phyloP scores from a whole-genome alignment of 352 stramenopile genomes.

The Phytophthora kernoviae region DNA sequence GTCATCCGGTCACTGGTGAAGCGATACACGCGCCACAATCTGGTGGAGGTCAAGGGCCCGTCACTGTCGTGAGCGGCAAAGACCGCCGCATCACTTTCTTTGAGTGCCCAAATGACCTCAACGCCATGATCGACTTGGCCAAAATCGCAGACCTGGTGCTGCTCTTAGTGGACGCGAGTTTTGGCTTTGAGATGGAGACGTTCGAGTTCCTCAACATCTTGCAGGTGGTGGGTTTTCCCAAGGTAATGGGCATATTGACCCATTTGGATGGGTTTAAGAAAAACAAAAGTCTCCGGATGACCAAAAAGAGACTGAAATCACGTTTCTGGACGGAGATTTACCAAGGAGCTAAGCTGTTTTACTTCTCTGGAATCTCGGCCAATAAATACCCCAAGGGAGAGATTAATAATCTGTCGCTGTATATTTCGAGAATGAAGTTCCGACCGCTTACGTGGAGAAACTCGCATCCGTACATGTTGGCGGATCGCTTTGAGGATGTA shows the following conservation, averaged over 20 bases:
- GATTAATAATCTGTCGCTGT: constrained; percentile 97
- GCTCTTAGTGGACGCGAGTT: constrained; percentile 99
- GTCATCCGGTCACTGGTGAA: constrained; percentile 99
- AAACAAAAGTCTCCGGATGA: constrained; percentile 97
- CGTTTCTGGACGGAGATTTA: constrained; percentile 99
- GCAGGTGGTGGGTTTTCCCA: constrained; percentile 91
- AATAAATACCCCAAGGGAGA: constrained; percentile 99
- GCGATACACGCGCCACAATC: constrained; percentile 98
- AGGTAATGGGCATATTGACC: constrained; percentile 99
- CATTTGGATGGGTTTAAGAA: constrained; percentile 99
- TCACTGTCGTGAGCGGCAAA: constrained; percentile 99
- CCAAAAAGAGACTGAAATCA: constrained; percentile 98
- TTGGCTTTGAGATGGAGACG: constrained; percentile 99
- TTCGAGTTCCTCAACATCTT: constrained; percentile 99
- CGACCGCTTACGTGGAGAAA: constrained; percentile 98
- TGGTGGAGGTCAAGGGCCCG: constrained; percentile 96
- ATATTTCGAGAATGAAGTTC: constrained; percentile 98
- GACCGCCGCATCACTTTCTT: constrained; percentile 98
- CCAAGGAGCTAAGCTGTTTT: constrained; percentile 95
- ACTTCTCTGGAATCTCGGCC: constrained; percentile 97
- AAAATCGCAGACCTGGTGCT: constrained; percentile 99
- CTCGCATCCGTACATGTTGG: constrained; percentile 99
- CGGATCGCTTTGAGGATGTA: constrained; percentile 98
- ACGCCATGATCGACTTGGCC: constrained; percentile 95
- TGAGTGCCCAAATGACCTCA: constrained; percentile 97